Evolutionary conservation across 2,329 filamentous ascomycete species (phyloP).

Genomic region (Clonostachys rosea): DNA sequence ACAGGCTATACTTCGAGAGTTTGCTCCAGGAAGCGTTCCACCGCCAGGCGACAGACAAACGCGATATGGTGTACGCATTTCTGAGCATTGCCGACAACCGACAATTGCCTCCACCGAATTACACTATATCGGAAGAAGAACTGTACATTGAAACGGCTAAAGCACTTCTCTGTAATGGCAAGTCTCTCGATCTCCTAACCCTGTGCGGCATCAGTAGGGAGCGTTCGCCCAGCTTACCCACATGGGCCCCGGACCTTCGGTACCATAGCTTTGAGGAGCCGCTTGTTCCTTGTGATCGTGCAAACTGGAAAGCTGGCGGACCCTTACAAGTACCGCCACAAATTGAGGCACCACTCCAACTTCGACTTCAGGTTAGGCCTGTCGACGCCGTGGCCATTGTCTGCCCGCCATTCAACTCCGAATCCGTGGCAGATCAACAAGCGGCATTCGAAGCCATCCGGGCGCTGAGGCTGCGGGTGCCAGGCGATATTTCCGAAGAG

Average conservation of each 20-base stretch:
- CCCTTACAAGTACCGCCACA: background rate
- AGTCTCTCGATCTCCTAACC: background rate
- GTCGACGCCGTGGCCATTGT: background rate
- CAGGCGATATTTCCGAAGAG: background rate
- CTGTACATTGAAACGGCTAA: background rate
- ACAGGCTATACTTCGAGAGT: background rate
- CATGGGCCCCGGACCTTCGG: slow-evolving; percentile 1
- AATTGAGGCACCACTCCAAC: background rate
- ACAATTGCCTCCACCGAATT: background rate
- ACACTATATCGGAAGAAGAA: background rate
- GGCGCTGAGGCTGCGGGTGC: background rate
- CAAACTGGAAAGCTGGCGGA: background rate
- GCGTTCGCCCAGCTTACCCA: background rate
- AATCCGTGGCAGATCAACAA: background rate
- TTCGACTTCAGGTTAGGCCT: background rate
- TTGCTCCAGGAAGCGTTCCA: background rate
- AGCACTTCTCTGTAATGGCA: background rate
- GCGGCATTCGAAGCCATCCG: background rate
- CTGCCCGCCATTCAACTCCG: background rate
- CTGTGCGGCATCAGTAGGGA: background rate
- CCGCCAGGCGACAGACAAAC: background rate
- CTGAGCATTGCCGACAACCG: slow-evolving; percentile 2
- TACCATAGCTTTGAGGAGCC: background rate
- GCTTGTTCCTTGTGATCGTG: background rate
- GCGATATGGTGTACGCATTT: slow-evolving; percentile 3